Evolutionary conservation across 306 rosid species (phyloP), one percentile per base, ranked within the genome.

Genomic region (Fragaria vesca): DNA sequence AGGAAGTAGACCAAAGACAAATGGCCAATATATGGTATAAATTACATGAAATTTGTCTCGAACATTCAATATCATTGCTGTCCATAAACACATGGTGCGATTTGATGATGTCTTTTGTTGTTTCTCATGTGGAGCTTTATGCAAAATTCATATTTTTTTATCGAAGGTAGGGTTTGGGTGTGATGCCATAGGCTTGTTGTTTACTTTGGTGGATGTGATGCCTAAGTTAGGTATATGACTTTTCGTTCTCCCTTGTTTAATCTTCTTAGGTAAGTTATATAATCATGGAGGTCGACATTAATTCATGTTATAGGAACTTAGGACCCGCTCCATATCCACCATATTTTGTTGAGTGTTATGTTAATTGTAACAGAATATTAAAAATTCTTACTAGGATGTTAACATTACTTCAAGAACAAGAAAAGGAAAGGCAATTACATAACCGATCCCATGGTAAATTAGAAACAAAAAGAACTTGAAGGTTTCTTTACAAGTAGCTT

Each of bases 81-180:
- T 68, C 79, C 66, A 72, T 40, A 8, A 65, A 73, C 76, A 70
- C 72, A 36, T 28, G 80, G 47, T 77, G 55, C 81, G 32, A 55
- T 69, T 78, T 77, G 86, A 75, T 46, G 73, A 78, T 88, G 84
- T 82, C 65, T 78, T 79, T 81, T 83, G 84, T 71, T 38, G 78
- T 73, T 80, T 83, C 76, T 77, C 61, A 8, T 57, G 71, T 71
- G 36, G 17, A 32, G 7, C 50, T 62, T 79, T 50, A 40, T 75
- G 24, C 30, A 60, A 68, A 68, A 58, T 10, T 34, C 63, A 43
- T 69, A 70, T 34, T 58, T 42, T 24, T 1, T 7, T 50, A 3
- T 28, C 4, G 17, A 40, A 32, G 72, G 34, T 13, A 15, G 20
- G 58, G 46, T 8, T 38, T 50, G 18, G 50, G 4, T 48, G 4